phyloP scores from a whole-genome alignment of 768 basidiomycete species.

The Tricholoma flavovirens region DNA sequence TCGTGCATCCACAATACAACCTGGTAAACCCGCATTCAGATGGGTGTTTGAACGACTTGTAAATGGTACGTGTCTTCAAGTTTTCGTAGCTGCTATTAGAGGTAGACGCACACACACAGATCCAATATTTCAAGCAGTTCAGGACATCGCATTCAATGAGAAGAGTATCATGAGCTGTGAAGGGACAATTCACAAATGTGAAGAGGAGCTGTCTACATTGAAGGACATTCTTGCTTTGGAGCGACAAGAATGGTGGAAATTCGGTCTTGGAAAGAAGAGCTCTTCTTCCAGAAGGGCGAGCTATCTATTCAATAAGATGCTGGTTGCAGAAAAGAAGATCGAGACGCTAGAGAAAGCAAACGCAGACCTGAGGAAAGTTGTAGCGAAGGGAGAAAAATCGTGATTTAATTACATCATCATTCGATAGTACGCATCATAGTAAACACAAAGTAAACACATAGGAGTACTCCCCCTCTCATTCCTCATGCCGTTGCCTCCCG shows the following conservation, averaged over 20 bases:
- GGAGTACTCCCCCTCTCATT: too few relatives aligned
- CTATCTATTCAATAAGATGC: conserved; percentile 74
- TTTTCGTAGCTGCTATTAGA: background rate
- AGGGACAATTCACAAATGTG: conserved; percentile 59
- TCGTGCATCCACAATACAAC: conserved; percentile 75
- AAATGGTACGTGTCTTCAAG: conserved; percentile 45
- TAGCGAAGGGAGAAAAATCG: conserved; percentile 31
- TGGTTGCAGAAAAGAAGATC: conserved; percentile 59
- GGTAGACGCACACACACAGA: conserved; percentile 39
- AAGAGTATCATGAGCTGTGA: conserved; percentile 57
- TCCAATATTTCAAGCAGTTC: conserved; percentile 68
- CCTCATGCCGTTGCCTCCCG: conserved; percentile 22
- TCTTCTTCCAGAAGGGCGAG: conserved; percentile 55
- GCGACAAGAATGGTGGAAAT: conserved; percentile 30
- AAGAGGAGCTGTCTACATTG: conserved; percentile 68
- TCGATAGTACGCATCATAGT: background rate
- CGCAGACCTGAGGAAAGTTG: conserved; percentile 51
- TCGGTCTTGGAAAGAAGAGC: conserved; percentile 37
- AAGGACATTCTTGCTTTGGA: conserved; percentile 56
- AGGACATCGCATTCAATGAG: conserved; percentile 78
- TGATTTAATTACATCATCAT: background rate
- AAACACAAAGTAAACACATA: too few relatives aligned
- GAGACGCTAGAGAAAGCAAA: conserved; percentile 70
- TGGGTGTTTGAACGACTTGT: conserved; percentile 82
- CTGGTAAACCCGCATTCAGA: conserved; percentile 87